Evolutionary conservation across 2,329 filamentous ascomycete genomes (phyloP), one percentile per base, ranked within the genome.

Genomic region (Diplodia corticola): DNA sequence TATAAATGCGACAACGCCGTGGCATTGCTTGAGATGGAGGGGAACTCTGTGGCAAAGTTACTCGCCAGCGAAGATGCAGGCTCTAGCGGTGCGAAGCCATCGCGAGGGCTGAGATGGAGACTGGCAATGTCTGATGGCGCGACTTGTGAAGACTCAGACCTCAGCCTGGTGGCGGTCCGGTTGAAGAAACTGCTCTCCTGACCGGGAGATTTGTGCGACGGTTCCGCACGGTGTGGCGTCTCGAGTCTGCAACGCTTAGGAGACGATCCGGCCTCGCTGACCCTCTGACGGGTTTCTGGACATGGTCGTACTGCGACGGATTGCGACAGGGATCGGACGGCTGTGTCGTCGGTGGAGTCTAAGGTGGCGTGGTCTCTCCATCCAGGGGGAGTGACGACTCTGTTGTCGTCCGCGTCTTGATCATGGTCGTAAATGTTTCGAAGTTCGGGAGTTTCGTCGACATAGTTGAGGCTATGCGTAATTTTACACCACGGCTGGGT

Each of bases 391-490:
- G 67, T 69, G 17, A 35, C 26, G 6, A 63, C 54, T 20, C 20
- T 57, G 28, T 64, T 53, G 26, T 54, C 37, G 3, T 66, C 63
- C 1, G 70, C 66, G n/a, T 73, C 70, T 7, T 65, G 68, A 37
- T 71, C 71, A 53, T 71, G 71, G 28, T 75, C 72, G 67, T 75
- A 75, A 26, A 75, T 72, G 66, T 69, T 74, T 61, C 72, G 72
- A 22, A 76, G 69, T 60, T 76, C 73, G 64, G 68, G 70, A 10
- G 74, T 76, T 64, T 74, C 73, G 60, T 75, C 74, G 44, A 75
- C 61, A 57, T 74, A 75, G 12, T 69, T 75, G 26, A 76, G 69
- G n/a, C 67, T 71, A 30, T 69, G 68, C 12, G 69, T 68, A 6
- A 73, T 75, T 46, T 70, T 73, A 33, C 74, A 70, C 74, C 73